Conservation (phyloP, 2,329 filamentous ascomycete species). For the Fusarium robinianum region DNA sequence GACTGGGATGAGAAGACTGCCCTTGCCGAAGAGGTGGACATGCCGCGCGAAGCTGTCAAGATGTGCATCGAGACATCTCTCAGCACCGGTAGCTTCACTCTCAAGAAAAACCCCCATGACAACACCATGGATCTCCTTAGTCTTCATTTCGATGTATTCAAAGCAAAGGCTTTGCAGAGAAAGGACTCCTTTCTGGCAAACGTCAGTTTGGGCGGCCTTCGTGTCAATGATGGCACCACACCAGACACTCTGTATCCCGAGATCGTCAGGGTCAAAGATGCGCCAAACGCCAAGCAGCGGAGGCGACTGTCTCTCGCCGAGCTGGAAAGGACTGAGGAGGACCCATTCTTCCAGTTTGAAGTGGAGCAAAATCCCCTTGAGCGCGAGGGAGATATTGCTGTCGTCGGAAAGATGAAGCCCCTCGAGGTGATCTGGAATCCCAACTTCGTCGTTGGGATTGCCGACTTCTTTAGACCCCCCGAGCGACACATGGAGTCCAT, state of each 20-base stretch:
- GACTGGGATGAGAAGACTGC: constrained; percentile 98
- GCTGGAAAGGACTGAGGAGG: constrained; percentile 56
- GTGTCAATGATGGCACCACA: constrained; percentile 95
- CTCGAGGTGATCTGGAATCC: constrained; percentile 99
- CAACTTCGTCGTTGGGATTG: constrained; percentile 85
- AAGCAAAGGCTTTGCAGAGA: constrained; percentile 84
- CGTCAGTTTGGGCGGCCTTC: constrained; percentile 86
- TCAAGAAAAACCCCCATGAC: constrained; percentile 70
- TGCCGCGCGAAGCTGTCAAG: constrained; percentile 89
- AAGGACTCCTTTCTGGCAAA: constrained; percentile 90
- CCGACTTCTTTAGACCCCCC: constrained; percentile 94
- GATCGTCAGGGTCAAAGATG: constrained; percentile 94
- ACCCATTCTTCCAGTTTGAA: constrained; percentile 89
- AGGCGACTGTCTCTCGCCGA: constrained; percentile 59
- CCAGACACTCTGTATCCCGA: constrained; percentile 89
- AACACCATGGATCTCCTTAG: constrained; percentile 80
- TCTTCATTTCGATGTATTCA: constrained; percentile 92
- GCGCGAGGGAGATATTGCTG: constrained; percentile 84
- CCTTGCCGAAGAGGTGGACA: constrained; percentile 83
- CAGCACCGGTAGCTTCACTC: constrained; percentile 93
- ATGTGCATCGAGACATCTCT: constrained; percentile 90
- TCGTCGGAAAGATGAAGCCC: constrained; percentile 90
- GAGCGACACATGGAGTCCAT: constrained; percentile 99
- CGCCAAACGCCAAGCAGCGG: constrained; percentile 56
- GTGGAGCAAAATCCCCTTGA: constrained; percentile 96